Evolutionary conservation across 192 early-diverging fungal species (phyloP).

Genomic region (Podila epigama): DNA sequence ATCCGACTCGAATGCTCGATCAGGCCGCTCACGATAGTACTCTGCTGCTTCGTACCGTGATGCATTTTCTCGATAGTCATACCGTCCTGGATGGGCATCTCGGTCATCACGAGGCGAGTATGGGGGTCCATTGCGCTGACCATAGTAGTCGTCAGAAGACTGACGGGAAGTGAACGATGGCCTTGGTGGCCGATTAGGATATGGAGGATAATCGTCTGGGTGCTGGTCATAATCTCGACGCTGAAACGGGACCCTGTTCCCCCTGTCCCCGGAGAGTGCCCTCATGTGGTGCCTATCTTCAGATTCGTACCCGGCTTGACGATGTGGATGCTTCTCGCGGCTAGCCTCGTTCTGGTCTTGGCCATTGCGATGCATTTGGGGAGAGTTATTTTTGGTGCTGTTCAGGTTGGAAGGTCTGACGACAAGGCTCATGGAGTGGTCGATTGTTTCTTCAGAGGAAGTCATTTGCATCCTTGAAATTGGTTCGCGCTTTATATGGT

Average conservation of each 20-base stretch:
- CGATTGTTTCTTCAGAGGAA: background rate
- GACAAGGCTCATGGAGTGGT: background rate
- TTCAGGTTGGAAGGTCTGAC: background rate
- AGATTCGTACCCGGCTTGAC: background rate
- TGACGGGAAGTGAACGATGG: background rate
- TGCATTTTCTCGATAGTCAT: background rate
- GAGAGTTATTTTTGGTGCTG: background rate
- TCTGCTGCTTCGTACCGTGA: too few relatives aligned
- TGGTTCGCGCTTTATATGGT: conserved; percentile 5
- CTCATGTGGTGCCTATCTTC: background rate
- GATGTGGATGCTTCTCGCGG: background rate
- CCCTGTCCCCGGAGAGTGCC: background rate
- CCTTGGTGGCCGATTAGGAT: background rate
- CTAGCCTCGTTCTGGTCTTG: background rate
- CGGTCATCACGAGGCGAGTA: background rate
- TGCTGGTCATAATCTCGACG: background rate
- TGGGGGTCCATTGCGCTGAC: background rate
- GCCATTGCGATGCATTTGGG: too few relatives aligned
- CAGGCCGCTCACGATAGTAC: background rate
- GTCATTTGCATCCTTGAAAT: background rate
- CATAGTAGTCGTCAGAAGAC: background rate
- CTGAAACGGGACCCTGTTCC: background rate
- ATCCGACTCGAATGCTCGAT: background rate
- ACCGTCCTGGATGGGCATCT: background rate
- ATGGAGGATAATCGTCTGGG: background rate